These are phyloP conservation scores for Cucurbitaria berberidis DNA, from an alignment of 2,329 filamentous ascomycete species.

Conservation along the genomic window DNA sequence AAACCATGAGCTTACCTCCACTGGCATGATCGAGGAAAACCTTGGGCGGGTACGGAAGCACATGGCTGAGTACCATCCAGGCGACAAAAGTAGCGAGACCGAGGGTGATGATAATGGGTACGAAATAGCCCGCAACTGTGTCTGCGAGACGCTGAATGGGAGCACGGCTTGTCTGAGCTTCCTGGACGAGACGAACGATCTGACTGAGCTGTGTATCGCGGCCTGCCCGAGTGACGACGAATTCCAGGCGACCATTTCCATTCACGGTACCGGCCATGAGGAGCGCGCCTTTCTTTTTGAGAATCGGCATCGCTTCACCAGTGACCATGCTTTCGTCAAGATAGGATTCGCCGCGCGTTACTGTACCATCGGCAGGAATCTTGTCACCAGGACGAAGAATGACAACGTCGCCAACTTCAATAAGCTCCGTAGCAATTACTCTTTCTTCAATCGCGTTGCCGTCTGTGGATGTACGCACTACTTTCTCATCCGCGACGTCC, in stretches of 20 bases:
- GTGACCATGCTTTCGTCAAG: conserved; percentile 99
- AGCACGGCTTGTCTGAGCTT: conserved; percentile 91
- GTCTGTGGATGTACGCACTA: conserved; percentile 50
- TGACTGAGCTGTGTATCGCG: conserved; percentile 96
- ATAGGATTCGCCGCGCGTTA: conserved; percentile 89
- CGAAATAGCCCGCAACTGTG: conserved; percentile 89
- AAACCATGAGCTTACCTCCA: conserved; percentile 94
- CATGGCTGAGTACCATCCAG: conserved; percentile 95
- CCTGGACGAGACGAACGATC: conserved; percentile 97
- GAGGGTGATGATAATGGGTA: conserved; percentile 84
- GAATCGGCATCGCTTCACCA: conserved; percentile 92
- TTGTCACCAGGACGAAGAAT: conserved; percentile 94
- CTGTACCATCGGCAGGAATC: conserved; percentile 87
- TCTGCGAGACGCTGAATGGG: conserved; percentile 95
- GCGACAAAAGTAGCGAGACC: conserved; percentile 83
- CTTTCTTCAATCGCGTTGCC: conserved; percentile 78
- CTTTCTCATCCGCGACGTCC: conserved; percentile 59
- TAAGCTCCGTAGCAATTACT: conserved; percentile 88
- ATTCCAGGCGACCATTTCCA: conserved; percentile 87
- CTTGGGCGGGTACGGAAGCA: conserved; percentile 80
- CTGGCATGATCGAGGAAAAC: conserved; percentile 82
- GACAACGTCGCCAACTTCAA: conserved; percentile 92
- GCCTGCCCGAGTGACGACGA: conserved; percentile 88
- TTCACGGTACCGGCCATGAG: conserved; percentile 97
- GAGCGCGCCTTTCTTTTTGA: conserved; percentile 79